Evolutionary conservation across 305 asterid species (phyloP).

Genomic region (Solanum aculeatissimum): DNA sequence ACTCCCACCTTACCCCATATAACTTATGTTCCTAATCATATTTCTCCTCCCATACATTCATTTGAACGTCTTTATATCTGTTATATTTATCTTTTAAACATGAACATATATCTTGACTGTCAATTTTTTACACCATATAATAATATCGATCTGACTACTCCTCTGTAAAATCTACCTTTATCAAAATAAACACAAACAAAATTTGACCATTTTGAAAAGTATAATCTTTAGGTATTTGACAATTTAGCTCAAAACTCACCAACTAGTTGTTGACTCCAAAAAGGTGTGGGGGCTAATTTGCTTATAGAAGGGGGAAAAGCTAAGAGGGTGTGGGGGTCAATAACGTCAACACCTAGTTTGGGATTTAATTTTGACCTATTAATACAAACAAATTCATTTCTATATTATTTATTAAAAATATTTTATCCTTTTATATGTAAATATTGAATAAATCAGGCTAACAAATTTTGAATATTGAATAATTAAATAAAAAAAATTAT

Average conservation of each 20-base stretch:
- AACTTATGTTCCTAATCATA: not conserved
- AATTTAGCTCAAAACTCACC: not conserved
- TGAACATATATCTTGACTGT: not conserved
- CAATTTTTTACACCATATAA: accelerated
- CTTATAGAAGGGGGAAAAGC: not conserved
- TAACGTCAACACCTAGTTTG: not conserved
- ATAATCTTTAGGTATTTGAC: not conserved
- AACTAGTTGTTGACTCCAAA: not conserved
- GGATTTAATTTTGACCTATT: not conserved
- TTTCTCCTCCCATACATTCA: not conserved
- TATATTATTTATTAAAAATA: not conserved
- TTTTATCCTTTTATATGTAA: not conserved
- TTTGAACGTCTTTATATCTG: not conserved
- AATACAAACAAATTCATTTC: not conserved
- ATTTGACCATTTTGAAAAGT: not conserved
- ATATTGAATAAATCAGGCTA: not conserved
- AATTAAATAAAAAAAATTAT: not conserved
- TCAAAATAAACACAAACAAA: not conserved
- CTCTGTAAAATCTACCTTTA: not conserved
- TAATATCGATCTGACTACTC: not conserved
- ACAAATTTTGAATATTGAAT: not conserved
- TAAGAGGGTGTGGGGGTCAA: not conserved
- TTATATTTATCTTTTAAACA: not conserved
- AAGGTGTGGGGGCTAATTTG: not conserved
- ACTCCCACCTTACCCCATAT: not conserved